A percentile compares a stretch with the other conserved stretches of the same genome.
These are phyloP conservation scores for Cinnamomum micranthum DNA, from an alignment of 164 flowering plant genomes.

Conservation along the genomic window DNA sequence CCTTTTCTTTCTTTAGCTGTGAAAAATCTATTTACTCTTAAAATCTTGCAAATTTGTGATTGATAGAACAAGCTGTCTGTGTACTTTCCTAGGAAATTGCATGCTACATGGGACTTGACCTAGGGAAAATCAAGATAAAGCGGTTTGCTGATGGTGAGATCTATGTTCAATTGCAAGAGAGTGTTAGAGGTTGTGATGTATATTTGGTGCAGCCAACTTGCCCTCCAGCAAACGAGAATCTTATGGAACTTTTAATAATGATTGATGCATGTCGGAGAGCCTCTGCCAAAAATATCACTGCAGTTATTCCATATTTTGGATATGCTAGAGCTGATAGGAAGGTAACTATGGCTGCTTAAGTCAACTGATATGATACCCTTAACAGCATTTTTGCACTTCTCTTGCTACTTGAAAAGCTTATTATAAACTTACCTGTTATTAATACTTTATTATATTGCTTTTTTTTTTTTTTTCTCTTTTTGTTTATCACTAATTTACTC, in stretches of 20 bases:
- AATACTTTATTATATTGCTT: background rate
- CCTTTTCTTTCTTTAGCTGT: background rate
- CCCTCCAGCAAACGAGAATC: conserved; percentile 96
- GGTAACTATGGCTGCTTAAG: conserved; percentile 31
- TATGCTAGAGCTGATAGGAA: conserved; percentile 99
- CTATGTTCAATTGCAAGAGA: conserved; percentile 91
- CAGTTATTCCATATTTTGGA: conserved; percentile 99
- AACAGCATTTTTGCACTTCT: background rate
- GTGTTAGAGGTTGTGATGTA: conserved; percentile 96
- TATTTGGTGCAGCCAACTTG: conserved; percentile 94
- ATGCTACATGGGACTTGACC: conserved; percentile 85
- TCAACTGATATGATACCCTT: background rate
- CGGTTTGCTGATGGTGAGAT: conserved; percentile 95
- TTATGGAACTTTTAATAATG: conserved; percentile 93
- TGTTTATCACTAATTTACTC: background rate
- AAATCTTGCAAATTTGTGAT: background rate
- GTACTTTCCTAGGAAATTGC: conserved; percentile 71
- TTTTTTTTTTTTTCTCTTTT: background rate
- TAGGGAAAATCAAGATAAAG: conserved; percentile 75
- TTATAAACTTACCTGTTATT: background rate
- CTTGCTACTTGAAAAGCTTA: background rate
- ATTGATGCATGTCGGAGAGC: conserved; percentile 98
- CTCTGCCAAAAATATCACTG: conserved; percentile 94
- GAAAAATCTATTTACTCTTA: background rate
- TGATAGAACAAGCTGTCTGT: background rate